phyloP scores from a whole-genome alignment of 768 basidiomycete genomes.

The Hysterangium stoloniferum region DNA sequence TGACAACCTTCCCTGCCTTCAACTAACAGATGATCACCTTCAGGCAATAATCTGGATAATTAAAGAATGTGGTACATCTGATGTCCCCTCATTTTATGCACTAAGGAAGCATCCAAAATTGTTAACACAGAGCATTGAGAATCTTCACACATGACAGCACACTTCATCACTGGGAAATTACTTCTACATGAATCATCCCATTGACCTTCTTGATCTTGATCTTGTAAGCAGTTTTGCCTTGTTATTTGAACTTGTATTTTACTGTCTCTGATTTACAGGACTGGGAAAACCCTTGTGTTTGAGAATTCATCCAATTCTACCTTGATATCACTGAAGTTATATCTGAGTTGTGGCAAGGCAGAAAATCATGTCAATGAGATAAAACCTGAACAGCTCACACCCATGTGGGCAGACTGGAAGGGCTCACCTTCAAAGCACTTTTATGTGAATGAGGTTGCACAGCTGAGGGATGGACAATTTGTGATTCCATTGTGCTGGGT shows the following conservation, averaged over 20 bases:
- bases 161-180: slow-evolving; percentile 18
- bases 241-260: background rate
- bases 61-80: slow-evolving; percentile 22
- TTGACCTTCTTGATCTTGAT: slow-evolving; percentile 19
- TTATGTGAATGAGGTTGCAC: slow-evolving; percentile 22
- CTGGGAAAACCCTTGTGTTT: background rate
- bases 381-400: background rate
- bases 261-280: background rate
- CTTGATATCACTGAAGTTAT: background rate
- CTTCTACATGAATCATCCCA: slow-evolving; percentile 23
- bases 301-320: background rate
- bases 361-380: background rate
- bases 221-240: slow-evolving; percentile 7
- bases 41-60: slow-evolving; percentile 27
- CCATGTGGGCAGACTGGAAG: background rate
- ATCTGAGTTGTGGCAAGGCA: background rate
- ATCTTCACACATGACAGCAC: background rate
- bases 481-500: slow-evolving; percentile 21
- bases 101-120: slow-evolving; percentile 21
- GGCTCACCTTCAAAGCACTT: slow-evolving; percentile 12
- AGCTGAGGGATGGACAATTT: slow-evolving; percentile 13
- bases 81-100: slow-evolving; percentile 25
- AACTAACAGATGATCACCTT: slow-evolving; percentile 27
- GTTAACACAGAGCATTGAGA: slow-evolving; percentile 12
- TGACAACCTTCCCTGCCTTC: slow-evolving; percentile 26